Conservation (phyloP, 2,329 filamentous ascomycete genomes). For the Aureobasidium mangrovei region DNA sequence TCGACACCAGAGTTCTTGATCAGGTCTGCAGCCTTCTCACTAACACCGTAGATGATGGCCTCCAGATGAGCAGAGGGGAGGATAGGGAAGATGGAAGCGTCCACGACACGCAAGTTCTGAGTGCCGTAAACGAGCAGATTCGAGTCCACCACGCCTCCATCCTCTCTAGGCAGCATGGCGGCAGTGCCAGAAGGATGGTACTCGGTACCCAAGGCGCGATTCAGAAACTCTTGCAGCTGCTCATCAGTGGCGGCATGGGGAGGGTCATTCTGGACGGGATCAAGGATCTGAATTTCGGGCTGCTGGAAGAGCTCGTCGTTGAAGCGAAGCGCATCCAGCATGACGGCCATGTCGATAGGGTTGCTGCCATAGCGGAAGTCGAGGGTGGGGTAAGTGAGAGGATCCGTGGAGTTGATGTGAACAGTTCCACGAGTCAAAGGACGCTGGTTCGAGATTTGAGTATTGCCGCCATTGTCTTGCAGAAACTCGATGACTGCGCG, state of each 20-base stretch:
- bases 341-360: slow-evolving; percentile 24
- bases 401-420: slow-evolving; percentile 21
- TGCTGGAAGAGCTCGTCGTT: slow-evolving; percentile 24
- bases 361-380: slow-evolving; percentile 24
- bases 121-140: slow-evolving; percentile 34
- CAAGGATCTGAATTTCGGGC: slow-evolving; percentile 19
- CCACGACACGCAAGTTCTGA: slow-evolving; percentile 35
- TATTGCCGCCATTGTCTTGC: slow-evolving; percentile 26
- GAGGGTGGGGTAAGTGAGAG: slow-evolving; percentile 19
- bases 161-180: slow-evolving; percentile 37
- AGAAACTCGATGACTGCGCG: slow-evolving; percentile 25
- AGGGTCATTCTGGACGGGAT: slow-evolving; percentile 22
- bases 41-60: slow-evolving; percentile 18
- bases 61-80: slow-evolving; percentile 26
- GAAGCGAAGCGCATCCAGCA: slow-evolving; percentile 21
- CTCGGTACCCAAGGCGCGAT: slow-evolving; percentile 30
- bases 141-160: slow-evolving; percentile 41
- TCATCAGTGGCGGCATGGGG: slow-evolving; percentile 23
- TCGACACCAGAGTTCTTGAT: slow-evolving; percentile 13
- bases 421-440: slow-evolving; percentile 22
- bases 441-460: slow-evolving; percentile 25
- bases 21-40: slow-evolving; percentile 20
- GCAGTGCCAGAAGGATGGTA: slow-evolving; percentile 32
- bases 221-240: slow-evolving; percentile 23
- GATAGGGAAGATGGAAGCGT: slow-evolving; percentile 35